A percentile compares a stretch with the other conserved stretches of the same genome.
These are phyloP conservation scores for Oenanthe javanica DNA, from an alignment of 140 eudicot genomes.

Conservation along the genomic window DNA sequence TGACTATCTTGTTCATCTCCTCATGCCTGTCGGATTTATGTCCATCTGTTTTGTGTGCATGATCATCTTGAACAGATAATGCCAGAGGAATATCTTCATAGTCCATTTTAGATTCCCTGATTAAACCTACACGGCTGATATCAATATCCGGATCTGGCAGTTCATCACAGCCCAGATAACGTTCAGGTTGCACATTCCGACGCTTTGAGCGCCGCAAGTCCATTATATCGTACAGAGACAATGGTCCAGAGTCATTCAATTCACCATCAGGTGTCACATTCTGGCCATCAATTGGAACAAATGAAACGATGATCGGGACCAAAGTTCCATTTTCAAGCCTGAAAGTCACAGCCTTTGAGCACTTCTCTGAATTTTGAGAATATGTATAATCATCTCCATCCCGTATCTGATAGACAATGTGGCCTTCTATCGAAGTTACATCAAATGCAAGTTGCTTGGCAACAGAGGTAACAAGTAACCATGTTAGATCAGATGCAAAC, in stretches of 20 bases:
- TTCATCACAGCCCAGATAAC: conserved; percentile 65
- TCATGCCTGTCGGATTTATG: conserved; percentile 13
- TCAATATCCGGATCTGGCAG: conserved; percentile 52
- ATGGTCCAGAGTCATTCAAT: conserved; percentile 27
- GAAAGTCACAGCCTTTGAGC: conserved; percentile 50
- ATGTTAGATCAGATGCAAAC: conserved; percentile 68
- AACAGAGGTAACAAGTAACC: conserved; percentile 83
- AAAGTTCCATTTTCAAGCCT: conserved; percentile 44
- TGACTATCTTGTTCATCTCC: conserved; percentile 19
- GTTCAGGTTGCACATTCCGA: conserved; percentile 63
- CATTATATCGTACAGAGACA: conserved; percentile 27
- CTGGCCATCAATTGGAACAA: conserved; percentile 17
- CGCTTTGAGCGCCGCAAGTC: conserved; percentile 78
- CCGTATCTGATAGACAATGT: conserved; percentile 63
- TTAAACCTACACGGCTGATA: conserved; percentile 44
- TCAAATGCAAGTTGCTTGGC: conserved; percentile 59
- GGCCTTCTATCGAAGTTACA: conserved; percentile 47
- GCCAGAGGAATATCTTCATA: conserved; percentile 56
- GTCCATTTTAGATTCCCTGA: conserved; percentile 39
- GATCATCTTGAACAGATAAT: conserved; percentile 63
- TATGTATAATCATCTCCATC: conserved; percentile 33
- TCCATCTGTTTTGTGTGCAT: conserved; percentile 20
- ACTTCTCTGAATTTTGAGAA: conserved; percentile 22
- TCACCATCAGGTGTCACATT: conserved; percentile 20
- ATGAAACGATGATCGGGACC: conserved; percentile 38